Conservation (phyloP, 2,329 filamentous ascomycete species). For the Scorias spongiosa region DNA sequence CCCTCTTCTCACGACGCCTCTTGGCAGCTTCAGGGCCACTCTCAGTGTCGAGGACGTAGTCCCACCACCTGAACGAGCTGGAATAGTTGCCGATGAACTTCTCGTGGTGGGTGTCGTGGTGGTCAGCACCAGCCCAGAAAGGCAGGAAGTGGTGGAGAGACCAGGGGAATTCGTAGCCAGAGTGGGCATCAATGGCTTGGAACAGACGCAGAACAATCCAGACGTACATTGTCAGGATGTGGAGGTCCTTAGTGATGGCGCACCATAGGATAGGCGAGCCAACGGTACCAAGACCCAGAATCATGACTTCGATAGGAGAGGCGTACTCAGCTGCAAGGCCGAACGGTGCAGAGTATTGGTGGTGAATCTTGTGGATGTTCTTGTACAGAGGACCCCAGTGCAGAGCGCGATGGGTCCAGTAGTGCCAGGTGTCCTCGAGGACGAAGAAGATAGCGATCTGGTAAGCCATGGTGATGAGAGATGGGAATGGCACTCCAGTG, state of each 20-base stretch:
- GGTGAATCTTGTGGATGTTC: constrained; percentile 95
- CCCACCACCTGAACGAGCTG: constrained; percentile 99
- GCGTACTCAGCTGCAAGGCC: constrained; percentile 95
- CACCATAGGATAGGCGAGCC: constrained; percentile 72
- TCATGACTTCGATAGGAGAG: constrained; percentile 91
- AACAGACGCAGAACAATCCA: constrained; percentile 91
- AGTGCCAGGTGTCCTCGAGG: constrained; percentile 94
- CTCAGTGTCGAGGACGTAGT: constrained; percentile 86
- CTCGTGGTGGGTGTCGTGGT: constrained; percentile 96
- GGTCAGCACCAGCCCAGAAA: constrained; percentile 93
- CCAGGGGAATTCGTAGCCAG: constrained; percentile 97
- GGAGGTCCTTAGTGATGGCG: constrained; percentile 67
- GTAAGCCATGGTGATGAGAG: constrained; percentile 68
- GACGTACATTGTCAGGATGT: constrained; percentile 93
- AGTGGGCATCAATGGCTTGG: constrained; percentile 96
- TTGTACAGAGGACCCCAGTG: constrained; percentile 95
- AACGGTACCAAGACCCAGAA: constrained; percentile 77
- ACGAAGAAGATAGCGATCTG: constrained; percentile 93
- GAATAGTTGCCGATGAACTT: constrained; percentile 97
- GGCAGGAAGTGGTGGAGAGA: constrained; percentile 87
- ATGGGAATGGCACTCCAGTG: constrained; percentile 79
- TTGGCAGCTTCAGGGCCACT: constrained; percentile 75
- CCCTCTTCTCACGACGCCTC: constrained; percentile 64
- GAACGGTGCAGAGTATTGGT: constrained; percentile 96
- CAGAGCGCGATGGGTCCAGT: constrained; percentile 84